Percentiles rank a stretch among this genome's conserved stretches.
Conservation (phyloP, 257 asterid genomes). For the Mentha longifolia region DNA sequence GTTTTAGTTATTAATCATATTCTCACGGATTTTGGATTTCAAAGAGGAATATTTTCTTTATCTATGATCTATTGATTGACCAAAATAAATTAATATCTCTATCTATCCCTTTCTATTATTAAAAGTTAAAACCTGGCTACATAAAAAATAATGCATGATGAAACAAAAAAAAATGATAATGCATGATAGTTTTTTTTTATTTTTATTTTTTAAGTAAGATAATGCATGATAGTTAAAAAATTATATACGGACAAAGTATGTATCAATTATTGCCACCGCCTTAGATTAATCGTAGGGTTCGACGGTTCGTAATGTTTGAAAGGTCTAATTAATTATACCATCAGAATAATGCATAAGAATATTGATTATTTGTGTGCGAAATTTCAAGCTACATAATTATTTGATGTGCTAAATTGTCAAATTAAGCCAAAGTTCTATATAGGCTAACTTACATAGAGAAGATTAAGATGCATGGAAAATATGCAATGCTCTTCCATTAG, state of each 20-base stretch:
- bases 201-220: no score
- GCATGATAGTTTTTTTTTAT: no score
- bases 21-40: no score
- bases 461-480: background rate
- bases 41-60: no score
- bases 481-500: background rate
- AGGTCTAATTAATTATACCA: conserved; percentile 3
- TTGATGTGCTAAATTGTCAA: conserved; percentile 11
- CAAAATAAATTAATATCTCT: no score
- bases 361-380: background rate
- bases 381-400: conserved; percentile 10
- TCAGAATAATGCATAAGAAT: conserved; percentile 7
- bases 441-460: background rate
- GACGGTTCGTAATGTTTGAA: conserved; percentile 12
- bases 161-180: no score
- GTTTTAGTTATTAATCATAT: no score
- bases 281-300: conserved; percentile 12
- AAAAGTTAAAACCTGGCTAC: background rate
- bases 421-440: conserved; percentile 4
- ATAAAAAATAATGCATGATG: background rate
- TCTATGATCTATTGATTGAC: no score
- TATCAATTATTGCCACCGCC: background rate
- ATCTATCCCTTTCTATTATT: background rate
- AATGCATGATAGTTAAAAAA: background rate
- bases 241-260: background rate